Evolutionary conservation across 2,329 filamentous ascomycete species (phyloP).

Genomic region (Teratosphaeria zuluensis): DNA sequence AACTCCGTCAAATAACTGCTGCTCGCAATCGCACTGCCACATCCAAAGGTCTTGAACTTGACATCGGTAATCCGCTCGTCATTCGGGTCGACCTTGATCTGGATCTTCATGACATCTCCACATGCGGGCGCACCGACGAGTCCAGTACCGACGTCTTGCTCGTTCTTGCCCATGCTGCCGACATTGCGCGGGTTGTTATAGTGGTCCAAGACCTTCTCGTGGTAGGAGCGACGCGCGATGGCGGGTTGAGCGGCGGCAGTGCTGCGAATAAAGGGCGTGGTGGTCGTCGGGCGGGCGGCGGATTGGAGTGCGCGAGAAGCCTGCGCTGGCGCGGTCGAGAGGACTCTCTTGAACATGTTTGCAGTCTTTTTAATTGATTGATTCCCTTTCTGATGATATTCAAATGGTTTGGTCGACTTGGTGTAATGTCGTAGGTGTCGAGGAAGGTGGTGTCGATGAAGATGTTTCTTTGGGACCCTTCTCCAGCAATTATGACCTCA

Average conservation of each 20-base stretch:
- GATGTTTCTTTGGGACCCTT: neutral
- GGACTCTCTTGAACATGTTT: conserved; percentile 50
- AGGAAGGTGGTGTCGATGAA: neutral
- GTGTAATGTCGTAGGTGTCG: neutral
- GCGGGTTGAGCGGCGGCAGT: conserved; percentile 32
- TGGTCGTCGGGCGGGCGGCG: conserved; percentile 40
- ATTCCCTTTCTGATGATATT: neutral
- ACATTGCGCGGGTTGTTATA: conserved; percentile 73
- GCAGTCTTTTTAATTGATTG: neutral
- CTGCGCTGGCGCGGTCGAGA: conserved; percentile 44
- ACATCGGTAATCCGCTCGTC: conserved; percentile 86
- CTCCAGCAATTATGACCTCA: neutral
- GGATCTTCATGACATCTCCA: conserved; percentile 88
- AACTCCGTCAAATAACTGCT: conserved; percentile 92
- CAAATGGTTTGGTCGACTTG: neutral
- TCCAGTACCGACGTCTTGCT: conserved; percentile 76
- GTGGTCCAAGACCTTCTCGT: conserved; percentile 69
- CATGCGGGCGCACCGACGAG: conserved; percentile 85
- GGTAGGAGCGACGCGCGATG: conserved; percentile 43
- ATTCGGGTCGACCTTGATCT: conserved; percentile 82
- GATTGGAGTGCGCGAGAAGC: conserved; percentile 42
- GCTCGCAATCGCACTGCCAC: conserved; percentile 86
- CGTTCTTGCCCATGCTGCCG: conserved; percentile 68
- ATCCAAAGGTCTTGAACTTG: conserved; percentile 97
- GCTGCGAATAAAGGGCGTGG: conserved; percentile 30